phyloP scores from a whole-genome alignment of 345 rosid genomes.

The Eucalyptus tenuipes region DNA sequence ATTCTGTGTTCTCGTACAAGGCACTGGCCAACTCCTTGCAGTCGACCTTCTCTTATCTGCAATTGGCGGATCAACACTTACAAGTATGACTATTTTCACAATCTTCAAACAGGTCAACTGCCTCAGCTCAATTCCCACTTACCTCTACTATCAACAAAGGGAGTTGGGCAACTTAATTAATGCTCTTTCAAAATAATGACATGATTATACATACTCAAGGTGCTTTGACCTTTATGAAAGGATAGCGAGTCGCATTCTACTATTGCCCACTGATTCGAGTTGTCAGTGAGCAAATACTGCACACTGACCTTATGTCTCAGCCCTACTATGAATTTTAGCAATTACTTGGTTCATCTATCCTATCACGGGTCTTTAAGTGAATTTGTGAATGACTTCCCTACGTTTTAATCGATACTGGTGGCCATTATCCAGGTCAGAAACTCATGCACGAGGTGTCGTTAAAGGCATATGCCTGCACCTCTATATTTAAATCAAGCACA shows the following conservation, averaged over 20 bases:
- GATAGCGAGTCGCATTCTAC: not conserved
- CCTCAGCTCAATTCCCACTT: too few relatives aligned
- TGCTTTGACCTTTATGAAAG: too few relatives aligned
- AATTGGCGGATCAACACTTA: too few relatives aligned
- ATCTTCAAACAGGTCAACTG: too few relatives aligned
- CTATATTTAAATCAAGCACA: not conserved
- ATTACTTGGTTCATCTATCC: not conserved
- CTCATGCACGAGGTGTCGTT: not conserved
- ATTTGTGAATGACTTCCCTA: not conserved
- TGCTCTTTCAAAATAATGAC: too few relatives aligned
- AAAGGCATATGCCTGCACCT: not conserved
- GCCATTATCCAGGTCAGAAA: not conserved
- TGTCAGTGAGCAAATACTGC: not conserved
- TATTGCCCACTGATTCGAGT: not conserved
- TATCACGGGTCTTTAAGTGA: not conserved
- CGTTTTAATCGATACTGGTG: not conserved
- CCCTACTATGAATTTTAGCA: not conserved
- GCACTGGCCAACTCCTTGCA: too few relatives aligned
- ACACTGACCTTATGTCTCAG: not conserved
- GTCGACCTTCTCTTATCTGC: too few relatives aligned
- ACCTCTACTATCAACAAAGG: too few relatives aligned
- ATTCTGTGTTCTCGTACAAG: too few relatives aligned
- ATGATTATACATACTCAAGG: too few relatives aligned
- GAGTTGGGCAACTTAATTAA: too few relatives aligned
- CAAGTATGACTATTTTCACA: too few relatives aligned